Base-by-base conservation (phyloP, 2,329 filamentous ascomycete species). In the Fusarium continuum region DNA sequence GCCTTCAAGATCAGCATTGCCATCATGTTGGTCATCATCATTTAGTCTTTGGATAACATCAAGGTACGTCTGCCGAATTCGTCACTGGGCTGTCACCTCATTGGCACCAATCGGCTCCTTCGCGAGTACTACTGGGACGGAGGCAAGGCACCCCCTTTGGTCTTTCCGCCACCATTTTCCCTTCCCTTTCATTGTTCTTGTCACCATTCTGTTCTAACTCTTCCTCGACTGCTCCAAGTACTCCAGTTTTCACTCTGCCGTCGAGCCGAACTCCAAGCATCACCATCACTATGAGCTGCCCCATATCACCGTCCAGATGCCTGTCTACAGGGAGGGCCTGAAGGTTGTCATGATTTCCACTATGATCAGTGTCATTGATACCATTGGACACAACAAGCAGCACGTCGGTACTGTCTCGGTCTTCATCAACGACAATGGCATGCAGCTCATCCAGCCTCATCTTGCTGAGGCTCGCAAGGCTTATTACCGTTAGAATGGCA, bases 381-480 rank as follows among this genome's bases (percentile, higher is more conserved):
- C 83, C n/a, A 86, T 86, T 52, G 82, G 81, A 16, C 83, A 83
- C 8, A 87, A 86, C 64, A 83, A 85, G 64, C 73, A 83, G 59
- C 82, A 84, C 67, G 87, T 87, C 13, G 87, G 87, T 8, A 83
- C 85, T 2, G 87, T 87, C 25, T 88, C 85, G 68, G 87, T 90
- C 58, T 88, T 88, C 67, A 75, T 90, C 70, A 89, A 89, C 64
- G 87, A 90, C 56, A 87, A 90, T 61, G 87, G 87, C 53, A 85
- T 89, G 82, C 87, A 89, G 70, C 73, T 87, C 19, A 77, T 89
- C 16, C 73, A 80, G 4, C 74, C 76, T 7, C 77, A 83, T 10
- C 77, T 83, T 13, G 78, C 79, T 4, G 73, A 78, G 38, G 78
- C 76, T 8, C 79, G 83, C n/a, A 79, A 79, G 8, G 80, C 84